phyloP scores from a whole-genome alignment of 2,329 filamentous ascomycete species.

The Fusarium odoratissimum region DNA sequence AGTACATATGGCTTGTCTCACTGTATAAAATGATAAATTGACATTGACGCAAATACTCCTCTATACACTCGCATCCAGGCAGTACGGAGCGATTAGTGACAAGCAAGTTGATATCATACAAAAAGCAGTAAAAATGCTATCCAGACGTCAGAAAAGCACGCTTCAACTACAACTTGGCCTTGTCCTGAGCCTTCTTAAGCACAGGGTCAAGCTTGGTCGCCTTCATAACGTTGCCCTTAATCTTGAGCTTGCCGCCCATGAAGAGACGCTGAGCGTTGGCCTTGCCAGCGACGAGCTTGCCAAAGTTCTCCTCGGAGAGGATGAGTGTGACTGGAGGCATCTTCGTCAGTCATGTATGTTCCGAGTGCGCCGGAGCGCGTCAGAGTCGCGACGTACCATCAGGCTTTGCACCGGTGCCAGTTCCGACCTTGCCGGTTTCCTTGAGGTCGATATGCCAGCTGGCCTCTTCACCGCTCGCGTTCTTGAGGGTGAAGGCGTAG shows the following conservation, averaged over 20 bases:
- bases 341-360: neutral
- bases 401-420: slow-evolving; percentile 83
- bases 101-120: slow-evolving; percentile 43
- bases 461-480: slow-evolving; percentile 80
- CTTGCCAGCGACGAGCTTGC: slow-evolving; percentile 83
- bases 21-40: slow-evolving; percentile 7
- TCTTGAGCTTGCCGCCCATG: slow-evolving; percentile 98
- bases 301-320: slow-evolving; percentile 89
- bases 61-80: slow-evolving; percentile 33
- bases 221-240: slow-evolving; percentile 99
- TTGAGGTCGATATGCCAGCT: slow-evolving; percentile 98
- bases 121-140: slow-evolving; percentile 20
- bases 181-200: slow-evolving; percentile 85
- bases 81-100: slow-evolving; percentile 12
- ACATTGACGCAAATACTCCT: slow-evolving; percentile 30
- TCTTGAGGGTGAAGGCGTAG: slow-evolving; percentile 94
- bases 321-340: slow-evolving; percentile 77
- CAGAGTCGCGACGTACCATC: slow-evolving; percentile 69
- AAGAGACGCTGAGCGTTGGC: slow-evolving; percentile 95
- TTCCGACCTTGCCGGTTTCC: slow-evolving; percentile 83
- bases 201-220: slow-evolving; percentile 96
- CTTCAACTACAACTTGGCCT: slow-evolving; percentile 79
- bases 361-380: slow-evolving; percentile 3
- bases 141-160: neutral
- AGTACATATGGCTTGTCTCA: slow-evolving; percentile 35